Base-by-base conservation (phyloP, 257 asterid genomes). In the Solanum paucissectum region DNA sequence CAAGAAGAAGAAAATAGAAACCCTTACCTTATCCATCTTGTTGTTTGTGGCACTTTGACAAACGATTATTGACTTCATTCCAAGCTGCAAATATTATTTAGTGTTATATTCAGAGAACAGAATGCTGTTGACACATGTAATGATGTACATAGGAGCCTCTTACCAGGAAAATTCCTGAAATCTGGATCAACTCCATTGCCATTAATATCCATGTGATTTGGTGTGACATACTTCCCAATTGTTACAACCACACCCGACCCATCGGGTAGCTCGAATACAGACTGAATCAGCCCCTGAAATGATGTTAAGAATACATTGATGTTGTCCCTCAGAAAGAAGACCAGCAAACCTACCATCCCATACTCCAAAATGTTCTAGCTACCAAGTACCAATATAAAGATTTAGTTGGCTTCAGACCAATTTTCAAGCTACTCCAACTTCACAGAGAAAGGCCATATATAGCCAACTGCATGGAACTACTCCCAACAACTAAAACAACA, bases 161-260 rank as follows among this genome's bases (percentile, higher is more conserved):
- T 92, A 95, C 99, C 95, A 87, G 99, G 99, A 58, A 94, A 68
- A 87, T 92, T 95, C 40, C 89, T 94, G 88, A 95, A 97, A 95
- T 97, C 99, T 34, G 99, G 99, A 71, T 96, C 98, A 83, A 97
- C 90, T 42, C 99, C 99, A 29, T 95, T 95, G 87, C 98, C 97
- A 77, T 97, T 97, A 40, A 97, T 97, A 93, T 97, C 98, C 92
- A 88, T 85, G 90, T 92, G 98, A 85, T 94, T 94, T 64, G 99
- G 99, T 1, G 99, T 95, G 83, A 94, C 99, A 87, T 97, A 97
- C 94, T 95, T 97, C 90, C 99, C 99, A 77, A 97, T 90, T 23
- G 99, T 97, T 90, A 97, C 98, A 82, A 94, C 99, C 86, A 97
- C 90, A 3, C 99, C 99, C 25, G 99, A 97, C 46, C 99, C 99